A percentile compares a stretch with the other conserved stretches of the same genome.
Conservation (phyloP, 176 grass and related monocot genomes). For the Typha latifolia region DNA sequence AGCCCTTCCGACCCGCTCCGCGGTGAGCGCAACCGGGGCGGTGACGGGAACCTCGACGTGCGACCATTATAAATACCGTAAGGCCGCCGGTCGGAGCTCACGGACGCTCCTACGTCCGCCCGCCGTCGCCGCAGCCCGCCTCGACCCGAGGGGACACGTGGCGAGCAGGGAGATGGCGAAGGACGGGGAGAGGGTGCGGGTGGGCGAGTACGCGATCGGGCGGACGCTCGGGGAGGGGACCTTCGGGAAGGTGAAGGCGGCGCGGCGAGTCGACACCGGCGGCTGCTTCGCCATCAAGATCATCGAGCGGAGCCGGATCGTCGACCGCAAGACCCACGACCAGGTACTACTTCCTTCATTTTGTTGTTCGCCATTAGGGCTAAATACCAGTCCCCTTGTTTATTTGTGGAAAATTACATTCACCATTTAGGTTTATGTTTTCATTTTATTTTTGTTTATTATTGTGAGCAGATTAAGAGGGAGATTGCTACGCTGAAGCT, state of each 20-base stretch:
- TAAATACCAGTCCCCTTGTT: no score
- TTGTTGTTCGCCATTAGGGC: no score
- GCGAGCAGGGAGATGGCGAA: not conserved
- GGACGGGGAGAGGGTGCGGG: not conserved
- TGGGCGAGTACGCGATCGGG: conserved; percentile 82
- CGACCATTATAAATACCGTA: no score
- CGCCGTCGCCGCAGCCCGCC: no score
- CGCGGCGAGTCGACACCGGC: conserved; percentile 48
- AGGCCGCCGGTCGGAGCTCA: no score
- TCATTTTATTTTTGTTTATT: not conserved
- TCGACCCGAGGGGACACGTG: no score
- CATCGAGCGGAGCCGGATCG: conserved; percentile 74
- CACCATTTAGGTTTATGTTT: no score
- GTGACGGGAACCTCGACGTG: no score
- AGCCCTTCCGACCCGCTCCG: no score
- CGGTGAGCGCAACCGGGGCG: no score
- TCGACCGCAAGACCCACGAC: conserved; percentile 62
- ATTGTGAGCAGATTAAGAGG: conserved; percentile 6
- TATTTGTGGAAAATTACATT: no score
- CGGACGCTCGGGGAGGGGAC: conserved; percentile 69
- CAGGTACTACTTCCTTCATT: conserved; percentile 41
- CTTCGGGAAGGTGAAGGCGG: conserved; percentile 81
- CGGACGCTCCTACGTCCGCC: no score
- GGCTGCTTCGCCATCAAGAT: conserved; percentile 84
- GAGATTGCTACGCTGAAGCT: conserved; percentile 18